Base-by-base conservation (phyloP, 176 grass and related monocot genomes). In the Calamus simplicifolius region DNA sequence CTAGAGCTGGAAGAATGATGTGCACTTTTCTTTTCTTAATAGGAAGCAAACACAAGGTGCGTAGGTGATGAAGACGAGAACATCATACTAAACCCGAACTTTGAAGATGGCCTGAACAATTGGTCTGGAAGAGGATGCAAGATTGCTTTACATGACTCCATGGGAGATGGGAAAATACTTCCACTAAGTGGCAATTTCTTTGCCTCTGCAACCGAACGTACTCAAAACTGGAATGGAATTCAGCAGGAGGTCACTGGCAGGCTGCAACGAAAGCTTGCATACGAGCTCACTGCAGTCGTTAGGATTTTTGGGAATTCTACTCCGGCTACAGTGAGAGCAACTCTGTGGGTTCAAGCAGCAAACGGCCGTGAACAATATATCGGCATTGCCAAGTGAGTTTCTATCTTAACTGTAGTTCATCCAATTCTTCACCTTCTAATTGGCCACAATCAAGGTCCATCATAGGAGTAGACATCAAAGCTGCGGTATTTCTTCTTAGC, bases 1-100 rank as follows among this genome's bases (percentile, higher is more conserved):
- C 31, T 2, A 35, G 8, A 35, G 31, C 31, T 35, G 8, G 31
- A 8, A 7, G 31, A 1, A 35, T 35, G 31, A 5, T 35, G 31
- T 3, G 4, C 35, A 43, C 35, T 43, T 10, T 43, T 43, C 12
- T 12, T 12, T 43, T 43, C 35, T 43, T 43, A 3, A 16, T 19
- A 63, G 70, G 51, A 25, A 13, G n/a, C 7, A 30, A 43, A 38
- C 4, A 17, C 18, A 16, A 62, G 18, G 19, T 6, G 19, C 6
- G 38, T 43, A 6, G 58, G 15, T n/a, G 70, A 26, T 13, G 71
- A 56, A 0, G 81, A 87, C 31, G 65, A 85, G 48, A 92, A 88
- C 81, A 88, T 92, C 69, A 92, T 98, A 68, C 62, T 88, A 12
- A 98, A 92, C 75, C 93, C 93, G 4, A 66, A 83, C 62, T 98